These are phyloP conservation scores for Aureobasidium sp. DNA, from an alignment of 2,329 filamentous ascomycete species.

Conservation along the genomic window DNA sequence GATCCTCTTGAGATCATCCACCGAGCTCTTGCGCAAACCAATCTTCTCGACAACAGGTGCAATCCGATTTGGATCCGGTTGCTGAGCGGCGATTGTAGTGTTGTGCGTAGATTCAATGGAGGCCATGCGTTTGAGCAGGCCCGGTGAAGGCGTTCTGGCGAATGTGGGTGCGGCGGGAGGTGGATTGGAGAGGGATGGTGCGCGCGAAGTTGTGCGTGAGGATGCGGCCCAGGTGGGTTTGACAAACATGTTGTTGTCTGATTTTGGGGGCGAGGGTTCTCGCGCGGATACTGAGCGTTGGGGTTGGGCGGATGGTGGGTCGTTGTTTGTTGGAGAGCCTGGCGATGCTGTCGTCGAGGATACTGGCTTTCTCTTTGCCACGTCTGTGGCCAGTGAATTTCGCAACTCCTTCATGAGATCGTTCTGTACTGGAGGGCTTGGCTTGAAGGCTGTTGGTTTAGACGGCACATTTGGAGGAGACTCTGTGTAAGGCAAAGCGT, in stretches of 20 bases:
- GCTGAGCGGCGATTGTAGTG: background rate
- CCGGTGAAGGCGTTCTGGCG: constrained; percentile 32
- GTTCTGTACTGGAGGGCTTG: background rate
- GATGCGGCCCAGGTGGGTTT: constrained; percentile 19
- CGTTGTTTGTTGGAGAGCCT: constrained; percentile 7
- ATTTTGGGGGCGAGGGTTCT: background rate
- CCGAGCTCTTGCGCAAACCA: constrained; percentile 38
- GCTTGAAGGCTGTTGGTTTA: background rate
- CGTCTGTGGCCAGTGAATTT: constrained; percentile 3
- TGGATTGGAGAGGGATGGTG: background rate
- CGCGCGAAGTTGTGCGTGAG: constrained; percentile 13
- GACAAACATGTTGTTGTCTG: constrained; percentile 14
- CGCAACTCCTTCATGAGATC: constrained; percentile 17
- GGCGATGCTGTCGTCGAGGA: constrained; percentile 7
- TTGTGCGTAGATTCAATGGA: constrained; percentile 32
- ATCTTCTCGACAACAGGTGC: constrained; percentile 21
- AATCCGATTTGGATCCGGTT: background rate
- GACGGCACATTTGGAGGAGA: background rate
- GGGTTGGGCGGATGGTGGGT: background rate
- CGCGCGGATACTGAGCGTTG: constrained; percentile 17
- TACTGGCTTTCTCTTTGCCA: constrained; percentile 7
- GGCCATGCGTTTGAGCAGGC: constrained; percentile 41
- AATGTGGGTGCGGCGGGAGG: background rate
- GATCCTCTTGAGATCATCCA: constrained; percentile 41
- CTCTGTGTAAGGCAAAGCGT: background rate